A percentile compares a stretch with the other conserved stretches of the same genome.
Evolutionary conservation across 371 early-diverging fungal genomes (phyloP).

Genomic region (Coemansia sp.): DNA sequence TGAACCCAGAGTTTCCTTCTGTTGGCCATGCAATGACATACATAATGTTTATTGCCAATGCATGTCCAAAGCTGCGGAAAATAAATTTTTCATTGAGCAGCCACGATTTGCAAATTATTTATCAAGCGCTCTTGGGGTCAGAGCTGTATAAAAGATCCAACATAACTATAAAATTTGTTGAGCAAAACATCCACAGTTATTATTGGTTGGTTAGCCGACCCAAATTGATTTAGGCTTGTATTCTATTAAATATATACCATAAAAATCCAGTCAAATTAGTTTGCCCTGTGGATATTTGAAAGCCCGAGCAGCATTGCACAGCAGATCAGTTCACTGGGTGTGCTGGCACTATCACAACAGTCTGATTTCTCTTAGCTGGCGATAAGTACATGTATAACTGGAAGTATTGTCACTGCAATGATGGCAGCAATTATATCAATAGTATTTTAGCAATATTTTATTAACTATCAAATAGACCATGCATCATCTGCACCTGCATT

Average conservation of each 20-base stretch:
- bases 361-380: conserved; percentile 75
- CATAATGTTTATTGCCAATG: too few relatives aligned
- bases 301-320: conserved; percentile 85
- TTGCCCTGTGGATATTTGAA: conserved; percentile 65
- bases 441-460: conserved; percentile 18
- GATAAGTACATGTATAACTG: conserved; percentile 78
- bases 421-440: conserved; percentile 67
- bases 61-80: too few relatives aligned
- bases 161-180: too few relatives aligned
- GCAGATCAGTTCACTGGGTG: conserved; percentile 77
- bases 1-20: too few relatives aligned
- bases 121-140: too few relatives aligned
- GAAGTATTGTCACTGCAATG: conserved; percentile 77
- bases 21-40: too few relatives aligned
- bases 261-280: too few relatives aligned
- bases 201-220: too few relatives aligned
- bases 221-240: too few relatives aligned
- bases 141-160: too few relatives aligned
- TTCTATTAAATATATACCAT: too few relatives aligned
- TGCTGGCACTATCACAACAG: conserved; percentile 72
- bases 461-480: conserved; percentile 1
- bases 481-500: neutral
- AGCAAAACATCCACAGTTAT: rapidly evolving
- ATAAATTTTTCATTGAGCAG: too few relatives aligned
- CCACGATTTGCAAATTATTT: rapidly evolving